Percentiles rank a stretch among this genome's conserved stretches.
phyloP scores from a whole-genome alignment of 1,284 basidiomycete genomes.

The Malassezia pachydermatis region DNA sequence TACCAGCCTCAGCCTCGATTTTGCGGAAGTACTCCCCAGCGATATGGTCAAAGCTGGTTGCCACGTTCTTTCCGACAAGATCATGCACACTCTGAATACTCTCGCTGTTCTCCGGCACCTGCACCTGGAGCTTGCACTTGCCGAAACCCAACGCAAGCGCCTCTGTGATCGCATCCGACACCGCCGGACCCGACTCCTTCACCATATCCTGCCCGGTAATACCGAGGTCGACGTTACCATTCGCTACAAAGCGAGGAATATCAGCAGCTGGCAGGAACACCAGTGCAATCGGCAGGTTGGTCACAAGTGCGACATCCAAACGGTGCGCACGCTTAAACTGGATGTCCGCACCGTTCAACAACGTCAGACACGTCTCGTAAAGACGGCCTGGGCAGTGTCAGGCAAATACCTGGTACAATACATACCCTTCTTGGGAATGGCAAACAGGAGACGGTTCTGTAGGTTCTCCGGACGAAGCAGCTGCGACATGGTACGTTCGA shows the following conservation, averaged over 20 bases:
- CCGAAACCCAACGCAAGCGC: constrained; percentile 80
- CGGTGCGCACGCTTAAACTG: constrained; percentile 82
- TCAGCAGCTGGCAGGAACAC: constrained; percentile 95
- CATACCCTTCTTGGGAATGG: constrained; percentile 92
- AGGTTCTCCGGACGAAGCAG: constrained; percentile 39
- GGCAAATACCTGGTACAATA: background rate
- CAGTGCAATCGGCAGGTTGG: constrained; percentile 88
- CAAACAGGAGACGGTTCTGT: constrained; percentile 72
- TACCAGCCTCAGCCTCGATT: constrained; percentile 57
- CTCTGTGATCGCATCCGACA: constrained; percentile 59
- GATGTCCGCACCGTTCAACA: constrained; percentile 77
- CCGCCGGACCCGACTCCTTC: constrained; percentile 65
- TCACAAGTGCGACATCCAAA: constrained; percentile 80
- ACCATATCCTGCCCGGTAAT: constrained; percentile 97
- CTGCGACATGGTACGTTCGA: constrained; percentile 39
- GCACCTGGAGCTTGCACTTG: constrained; percentile 85
- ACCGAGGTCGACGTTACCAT: constrained; percentile 82
- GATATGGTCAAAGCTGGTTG: constrained; percentile 85
- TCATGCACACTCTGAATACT: constrained; percentile 64
- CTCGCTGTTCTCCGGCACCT: constrained; percentile 68
- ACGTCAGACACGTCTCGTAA: constrained; percentile 79
- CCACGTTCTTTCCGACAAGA: constrained; percentile 79
- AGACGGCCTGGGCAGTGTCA: constrained; percentile 53
- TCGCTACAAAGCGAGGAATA: constrained; percentile 96
- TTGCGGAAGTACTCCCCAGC: constrained; percentile 67